These are phyloP conservation scores for Coniosporium apollinis DNA, from an alignment of 495 filamentous ascomycete genomes.

Conservation along the genomic window DNA sequence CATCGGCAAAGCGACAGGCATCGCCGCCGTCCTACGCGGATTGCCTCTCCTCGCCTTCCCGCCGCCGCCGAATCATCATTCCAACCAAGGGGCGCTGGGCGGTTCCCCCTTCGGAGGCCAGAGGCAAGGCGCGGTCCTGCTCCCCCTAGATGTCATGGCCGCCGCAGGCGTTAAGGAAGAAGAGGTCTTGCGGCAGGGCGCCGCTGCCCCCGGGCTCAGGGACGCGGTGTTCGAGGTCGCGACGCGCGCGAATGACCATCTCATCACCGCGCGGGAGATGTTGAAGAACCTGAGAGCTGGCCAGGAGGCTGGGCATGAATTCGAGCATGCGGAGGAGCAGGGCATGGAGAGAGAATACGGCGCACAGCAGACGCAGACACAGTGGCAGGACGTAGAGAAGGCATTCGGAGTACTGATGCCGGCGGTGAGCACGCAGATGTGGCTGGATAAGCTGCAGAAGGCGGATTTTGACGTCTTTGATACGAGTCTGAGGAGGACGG, in stretches of 20 bases:
- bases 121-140: conserved; percentile 48
- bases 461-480: conserved; percentile 70
- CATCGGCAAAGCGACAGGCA: conserved; percentile 84
- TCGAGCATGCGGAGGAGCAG: conserved; percentile 67
- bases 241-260: conserved; percentile 82
- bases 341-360: conserved; percentile 54
- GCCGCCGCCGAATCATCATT: conserved; percentile 38
- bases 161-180: conserved; percentile 65
- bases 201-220: conserved; percentile 55
- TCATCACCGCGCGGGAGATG: conserved; percentile 90
- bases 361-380: conserved; percentile 11
- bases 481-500: conserved; percentile 43
- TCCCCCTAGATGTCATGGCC: conserved; percentile 85
- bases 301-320: conserved; percentile 60
- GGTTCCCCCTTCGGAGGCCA: conserved; percentile 23
- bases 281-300: conserved; percentile 57
- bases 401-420: conserved; percentile 68
- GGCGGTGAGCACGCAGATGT: conserved; percentile 58
- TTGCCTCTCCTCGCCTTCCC: conserved; percentile 73
- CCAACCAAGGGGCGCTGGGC: conserved; percentile 24
- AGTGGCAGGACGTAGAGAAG: conserved; percentile 18
- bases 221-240: conserved; percentile 88
- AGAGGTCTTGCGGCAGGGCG: conserved; percentile 66
- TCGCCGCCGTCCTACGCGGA: conserved; percentile 66
- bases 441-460: conserved; percentile 59